Conservation (phyloP, 2,329 filamentous ascomycete species). For the Periglandula ipomoeae region DNA sequence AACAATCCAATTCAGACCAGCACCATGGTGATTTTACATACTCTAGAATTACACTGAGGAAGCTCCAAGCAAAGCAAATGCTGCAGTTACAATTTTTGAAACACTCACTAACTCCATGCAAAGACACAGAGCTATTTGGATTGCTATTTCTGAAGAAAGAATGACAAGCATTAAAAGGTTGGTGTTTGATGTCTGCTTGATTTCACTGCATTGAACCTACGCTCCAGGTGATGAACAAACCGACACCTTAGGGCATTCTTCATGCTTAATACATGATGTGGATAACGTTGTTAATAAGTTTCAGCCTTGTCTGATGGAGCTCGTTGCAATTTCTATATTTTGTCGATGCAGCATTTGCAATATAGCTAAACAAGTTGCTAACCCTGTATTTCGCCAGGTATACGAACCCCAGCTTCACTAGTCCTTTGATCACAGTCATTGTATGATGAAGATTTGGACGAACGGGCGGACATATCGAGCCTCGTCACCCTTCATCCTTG, state of each 20-base stretch:
- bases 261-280: slow-evolving; percentile 58
- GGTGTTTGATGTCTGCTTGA: slow-evolving; percentile 21
- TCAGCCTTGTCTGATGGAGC: slow-evolving; percentile 60
- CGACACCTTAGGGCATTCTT: slow-evolving; percentile 59
- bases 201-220: slow-evolving; percentile 6
- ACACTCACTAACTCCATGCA: background rate
- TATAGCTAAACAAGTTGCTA: slow-evolving; percentile 21
- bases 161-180: slow-evolving; percentile 25
- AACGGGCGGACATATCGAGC: slow-evolving; percentile 61
- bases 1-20: slow-evolving; percentile 58
- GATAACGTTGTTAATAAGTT: slow-evolving; percentile 49
- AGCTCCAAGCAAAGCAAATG: slow-evolving; percentile 8
- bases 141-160: slow-evolving; percentile 5
- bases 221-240: slow-evolving; percentile 49
- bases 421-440: slow-evolving; percentile 16
- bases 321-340: slow-evolving; percentile 17
- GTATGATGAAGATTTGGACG: slow-evolving; percentile 58
- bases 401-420: slow-evolving; percentile 19
- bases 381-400: slow-evolving; percentile 33
- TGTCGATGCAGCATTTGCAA: background rate
- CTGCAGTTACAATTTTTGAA: background rate
- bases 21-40: slow-evolving; percentile 42
- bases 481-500: slow-evolving; percentile 34
- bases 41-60: slow-evolving; percentile 51
- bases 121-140: background rate